Base-by-base conservation (phyloP, 2,329 filamentous ascomycete species). In the Kalaharituber pfeilii region DNA sequence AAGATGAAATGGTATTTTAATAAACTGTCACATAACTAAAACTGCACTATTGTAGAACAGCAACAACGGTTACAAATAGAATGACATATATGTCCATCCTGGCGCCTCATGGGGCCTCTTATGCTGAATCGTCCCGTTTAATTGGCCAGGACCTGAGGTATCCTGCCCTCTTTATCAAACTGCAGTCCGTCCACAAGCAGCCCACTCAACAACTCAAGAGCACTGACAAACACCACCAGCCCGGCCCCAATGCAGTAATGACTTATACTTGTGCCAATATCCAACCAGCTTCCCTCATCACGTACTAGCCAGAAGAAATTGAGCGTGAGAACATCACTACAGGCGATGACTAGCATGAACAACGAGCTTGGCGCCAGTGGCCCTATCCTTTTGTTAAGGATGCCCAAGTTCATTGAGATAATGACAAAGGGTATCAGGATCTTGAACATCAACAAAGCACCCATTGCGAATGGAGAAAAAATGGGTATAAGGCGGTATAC, bases 281-380 rank as follows among this genome's bases (percentile, higher is more conserved):
- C 91, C 56, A 98, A 71, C 91, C 91, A 98, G 22, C 84, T 91
- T 0, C 91, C 91, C 67, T 98, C 91, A 63, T 98, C 91, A 64
- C 84, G 84, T 47, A 98, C 91, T 63, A 94, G 86, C 80, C 86
- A 98, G 70, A 98, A 98, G 72, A 98, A 98, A 64, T 91, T 86
- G 52, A 98, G 74, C 2, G 91, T 96, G 66, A 96, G 75, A 50
- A 94, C 79, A 66, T 98, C 91, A 57, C 84, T 88, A 51, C 93
- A 78, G 0, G 84, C 84, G 79, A 95, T 94, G 51, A 94, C 87
- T 1, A 89, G 72, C 82, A 95, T 95, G 70, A 96, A 95, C 3
- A 98, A 72, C 5, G 87, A 86, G 24, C 36, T 84, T 0, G 87
- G 88, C 7, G 87, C 83, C 0, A 98, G 82, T 11, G 42, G 42